Base-by-base conservation (phyloP, 1,139 yeast species). In the Yamadazyma atlantica region DNA sequence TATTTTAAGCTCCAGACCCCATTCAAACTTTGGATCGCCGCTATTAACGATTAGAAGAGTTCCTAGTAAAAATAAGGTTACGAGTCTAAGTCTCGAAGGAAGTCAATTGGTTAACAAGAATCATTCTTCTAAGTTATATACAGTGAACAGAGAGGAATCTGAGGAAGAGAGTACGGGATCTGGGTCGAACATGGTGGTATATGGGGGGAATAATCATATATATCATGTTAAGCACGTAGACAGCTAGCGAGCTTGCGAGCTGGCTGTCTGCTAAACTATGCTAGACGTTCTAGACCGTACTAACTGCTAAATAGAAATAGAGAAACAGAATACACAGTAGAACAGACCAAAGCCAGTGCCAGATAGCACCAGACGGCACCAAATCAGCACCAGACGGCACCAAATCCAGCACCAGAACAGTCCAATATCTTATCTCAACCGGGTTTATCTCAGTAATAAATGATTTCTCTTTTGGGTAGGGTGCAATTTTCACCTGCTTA, bases 141-240 rank as follows among this genome's bases (percentile, higher is more conserved):
- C 55, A 4, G 48, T 54, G 15, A 42, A 42, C 15, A 22, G 39
- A 14, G 45, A 41, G 6, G 42, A 41, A 18, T 18, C 37, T 2
- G 35, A 32, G 18, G 36, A 36, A 7, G 43, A 47, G 16, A 16
- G 6, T 4, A 11, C 11, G 3, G 30, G 4, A 5, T 9, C 30
- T 15, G 30, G 30, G 8, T 15, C 41, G 9, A 37, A 33, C 9
- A 25, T 46, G 6, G 15, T 54, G 16, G 67, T 73, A 28, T 58
- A 64, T 29, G 69, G 73, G 26, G 75, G 77, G 2, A 53, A 57
- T 30, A 66, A 70, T 39, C 78, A 72, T 48, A 58, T 58, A 30
- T 73, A 73, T 45, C 66, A 56, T 34, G 64, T 72, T 22, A 64
- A 63, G 50, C 62, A 59, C 16, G 36, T 45, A 28, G 47, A 35